Evolutionary conservation across 1,284 basidiomycete species (phyloP).

Genomic region (Butyriboletus appendiculatus): DNA sequence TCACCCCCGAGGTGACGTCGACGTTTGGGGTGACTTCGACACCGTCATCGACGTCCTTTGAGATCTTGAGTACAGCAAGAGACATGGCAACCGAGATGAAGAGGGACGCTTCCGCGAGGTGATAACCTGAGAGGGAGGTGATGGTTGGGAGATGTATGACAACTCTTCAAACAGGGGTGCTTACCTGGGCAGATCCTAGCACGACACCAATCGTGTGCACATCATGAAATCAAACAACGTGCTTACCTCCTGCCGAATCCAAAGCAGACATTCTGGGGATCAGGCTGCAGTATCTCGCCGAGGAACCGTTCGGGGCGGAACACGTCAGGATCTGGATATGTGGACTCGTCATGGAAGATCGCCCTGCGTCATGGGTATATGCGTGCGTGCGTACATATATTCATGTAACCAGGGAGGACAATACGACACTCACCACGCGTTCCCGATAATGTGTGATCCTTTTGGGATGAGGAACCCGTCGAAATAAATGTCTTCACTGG

Average conservation of each 20-base stretch:
- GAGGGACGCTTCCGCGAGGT: conserved; percentile 17
- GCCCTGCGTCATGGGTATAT: conserved; percentile 6
- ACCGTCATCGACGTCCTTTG: conserved; percentile 21
- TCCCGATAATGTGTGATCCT: conserved; percentile 32
- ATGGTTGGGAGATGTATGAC: too few species aligned
- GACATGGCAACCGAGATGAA: conserved; percentile 23
- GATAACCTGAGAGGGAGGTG: conserved; percentile 4
- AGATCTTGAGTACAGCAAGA: conserved; percentile 17
- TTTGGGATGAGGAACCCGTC: conserved; percentile 42
- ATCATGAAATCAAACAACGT: neutral
- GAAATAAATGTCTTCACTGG: conserved; percentile 38
- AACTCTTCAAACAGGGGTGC: neutral
- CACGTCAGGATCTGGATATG: conserved; percentile 20
- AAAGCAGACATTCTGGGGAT: conserved; percentile 19
- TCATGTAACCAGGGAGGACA: neutral
- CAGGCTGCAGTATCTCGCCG: conserved; percentile 15
- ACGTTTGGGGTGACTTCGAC: conserved; percentile 12
- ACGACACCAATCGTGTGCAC: too few species aligned
- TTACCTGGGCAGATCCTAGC: conserved; percentile 25
- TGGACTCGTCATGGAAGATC: conserved; percentile 15
- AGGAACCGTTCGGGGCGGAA: conserved; percentile 32
- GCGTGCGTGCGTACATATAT: neutral
- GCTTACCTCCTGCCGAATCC: conserved; percentile 24
- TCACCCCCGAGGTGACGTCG: conserved; percentile 1
- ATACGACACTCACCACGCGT: conserved; percentile 19